phyloP scores from a whole-genome alignment of 2,329 filamentous ascomycete species.

The Nemania bipapillata region DNA sequence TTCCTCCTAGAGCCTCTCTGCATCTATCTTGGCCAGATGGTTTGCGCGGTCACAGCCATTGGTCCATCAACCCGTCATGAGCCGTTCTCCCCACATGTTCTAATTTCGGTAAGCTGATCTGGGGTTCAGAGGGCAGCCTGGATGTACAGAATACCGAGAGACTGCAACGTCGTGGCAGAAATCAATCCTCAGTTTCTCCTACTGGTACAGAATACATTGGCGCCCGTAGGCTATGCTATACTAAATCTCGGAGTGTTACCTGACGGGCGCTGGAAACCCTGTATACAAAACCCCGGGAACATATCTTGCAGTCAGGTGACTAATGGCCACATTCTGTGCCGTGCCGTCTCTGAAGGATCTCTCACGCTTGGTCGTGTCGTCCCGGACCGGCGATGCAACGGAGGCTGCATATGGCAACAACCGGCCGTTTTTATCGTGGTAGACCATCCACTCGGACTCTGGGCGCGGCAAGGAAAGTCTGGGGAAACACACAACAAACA shows the following conservation, averaged over 20 bases:
- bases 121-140: slow-evolving; percentile 16
- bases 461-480: slow-evolving; percentile 31
- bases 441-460: slow-evolving; percentile 26
- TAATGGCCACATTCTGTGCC: slow-evolving; percentile 15
- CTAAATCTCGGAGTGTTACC: background rate
- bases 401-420: slow-evolving; percentile 22
- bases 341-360: slow-evolving; percentile 25
- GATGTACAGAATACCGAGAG: slow-evolving; percentile 9
- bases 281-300: background rate
- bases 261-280: slow-evolving; percentile 9
- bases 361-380: slow-evolving; percentile 20
- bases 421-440: slow-evolving; percentile 14
- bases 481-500: slow-evolving; percentile 34
- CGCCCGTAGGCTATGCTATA: background rate
- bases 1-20: background rate
- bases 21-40: slow-evolving; percentile 6
- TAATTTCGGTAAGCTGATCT: slow-evolving; percentile 31
- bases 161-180: background rate
- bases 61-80: slow-evolving; percentile 20
- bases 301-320: slow-evolving; percentile 15
- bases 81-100: slow-evolving; percentile 33
- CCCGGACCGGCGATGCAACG: slow-evolving; percentile 26
- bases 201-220: too few relatives aligned
- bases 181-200: background rate
- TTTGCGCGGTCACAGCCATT: slow-evolving; percentile 30